Base-by-base conservation (phyloP, 306 rosid genomes). In the Inga oerstediana region DNA sequence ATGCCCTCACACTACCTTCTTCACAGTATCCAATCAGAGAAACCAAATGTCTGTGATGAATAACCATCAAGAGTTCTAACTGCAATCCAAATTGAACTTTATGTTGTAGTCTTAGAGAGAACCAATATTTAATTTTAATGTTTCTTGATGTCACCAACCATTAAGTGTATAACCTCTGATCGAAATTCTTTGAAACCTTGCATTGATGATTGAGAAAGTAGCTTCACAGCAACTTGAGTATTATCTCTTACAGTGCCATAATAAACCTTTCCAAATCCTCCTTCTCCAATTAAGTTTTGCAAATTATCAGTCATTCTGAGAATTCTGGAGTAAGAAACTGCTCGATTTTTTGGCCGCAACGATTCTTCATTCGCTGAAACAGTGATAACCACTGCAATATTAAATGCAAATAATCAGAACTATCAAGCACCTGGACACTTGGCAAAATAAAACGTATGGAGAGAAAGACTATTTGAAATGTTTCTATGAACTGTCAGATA, bases 261-360 rank as follows among this genome's bases (percentile, higher is more conserved):
- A 48, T 84, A 81, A 4, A 87, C 90, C 64, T 66, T 82, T n/a
- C 90, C 90, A 58, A 88, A 88, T 67, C 86, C 90, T 32, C 90
- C 87, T 72, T 32, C 67, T 16, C 90, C 90, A 66, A 85, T 59
- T 19, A 75, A 35, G 16, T 78, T 64, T 4, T 56, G 72, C 17
- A 82, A 79, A 71, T 89, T 79, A 15, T 76, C 43, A 10, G 88
- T 86, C 4, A 86, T 86, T 1, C 9, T 10, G 2, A 81, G 51
- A 43, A 89, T 41, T 27, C 82, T 79, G 0, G 87, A 56, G 72
- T 81, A 86, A 49, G 79, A 46, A 56, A 81, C 77, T 1, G 75
- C 79, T 13, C n/a, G 83, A 61, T 81, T 66, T 22, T 79, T 84
- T 0, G 51, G 54, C 65, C 62, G 72, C 7, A 65, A 27, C 17